These are phyloP conservation scores for Aurinia saxatilis DNA, from an alignment of 345 rosid genomes.

Conservation along the genomic window DNA sequence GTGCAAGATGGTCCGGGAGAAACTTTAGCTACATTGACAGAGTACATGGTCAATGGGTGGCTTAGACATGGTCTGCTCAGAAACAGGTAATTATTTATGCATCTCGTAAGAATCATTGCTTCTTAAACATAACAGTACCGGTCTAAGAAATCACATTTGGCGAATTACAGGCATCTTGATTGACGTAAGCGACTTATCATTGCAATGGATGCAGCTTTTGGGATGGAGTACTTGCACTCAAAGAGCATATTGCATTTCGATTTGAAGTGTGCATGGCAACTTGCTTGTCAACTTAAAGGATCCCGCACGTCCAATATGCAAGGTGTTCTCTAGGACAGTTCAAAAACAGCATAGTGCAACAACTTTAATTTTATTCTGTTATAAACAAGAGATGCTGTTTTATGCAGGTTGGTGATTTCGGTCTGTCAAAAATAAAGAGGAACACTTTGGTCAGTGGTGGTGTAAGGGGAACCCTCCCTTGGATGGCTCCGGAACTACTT, in stretches of 20 bases:
- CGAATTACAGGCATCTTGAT: constrained; percentile 70
- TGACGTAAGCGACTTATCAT: constrained; percentile 85
- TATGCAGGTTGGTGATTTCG: no score
- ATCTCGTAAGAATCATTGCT: not conserved
- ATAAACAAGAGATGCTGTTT: no score
- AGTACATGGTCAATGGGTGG: constrained; percentile 98
- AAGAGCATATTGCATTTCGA: constrained; percentile 98
- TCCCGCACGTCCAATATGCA: constrained; percentile 93
- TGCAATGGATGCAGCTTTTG: constrained; percentile 99
- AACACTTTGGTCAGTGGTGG: no score
- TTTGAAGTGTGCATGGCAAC: constrained; percentile 95
- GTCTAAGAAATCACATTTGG: not conserved
- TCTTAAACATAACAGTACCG: not conserved
- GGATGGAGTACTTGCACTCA: constrained; percentile 97
- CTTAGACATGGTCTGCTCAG: constrained; percentile 90
- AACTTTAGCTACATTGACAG: constrained; percentile 92
- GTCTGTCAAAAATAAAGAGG: no score
- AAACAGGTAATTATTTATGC: constrained; percentile 52
- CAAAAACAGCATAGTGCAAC: no score
- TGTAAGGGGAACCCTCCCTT: no score
- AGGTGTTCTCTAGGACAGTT: constrained; percentile 40
- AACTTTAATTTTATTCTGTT: no score
- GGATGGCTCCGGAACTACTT: no score
- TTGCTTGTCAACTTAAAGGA: constrained; percentile 97
- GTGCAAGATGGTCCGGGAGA: constrained; percentile 97